Conservation (phyloP, 2,329 filamentous ascomycete species). For the Dactylonectria estremocensis region DNA sequence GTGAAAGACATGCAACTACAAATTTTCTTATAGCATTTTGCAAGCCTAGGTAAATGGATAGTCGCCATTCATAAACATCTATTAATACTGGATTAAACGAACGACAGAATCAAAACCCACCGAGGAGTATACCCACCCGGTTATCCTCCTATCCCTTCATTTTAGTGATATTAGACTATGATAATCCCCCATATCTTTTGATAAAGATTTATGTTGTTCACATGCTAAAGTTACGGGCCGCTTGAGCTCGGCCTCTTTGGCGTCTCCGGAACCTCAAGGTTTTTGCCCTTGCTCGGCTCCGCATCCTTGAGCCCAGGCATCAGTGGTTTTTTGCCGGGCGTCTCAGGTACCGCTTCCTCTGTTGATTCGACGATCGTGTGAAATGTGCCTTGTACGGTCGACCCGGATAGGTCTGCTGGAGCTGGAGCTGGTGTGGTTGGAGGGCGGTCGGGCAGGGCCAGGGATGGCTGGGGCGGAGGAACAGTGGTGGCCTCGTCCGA, state of each 20-base stretch:
- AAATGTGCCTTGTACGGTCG: constrained; percentile 42
- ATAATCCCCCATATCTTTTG: not conserved
- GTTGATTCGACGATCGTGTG: constrained; percentile 23
- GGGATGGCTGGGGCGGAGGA: constrained; percentile 54
- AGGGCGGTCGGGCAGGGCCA: constrained; percentile 40
- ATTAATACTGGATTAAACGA: not conserved
- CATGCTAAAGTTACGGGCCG: not conserved
- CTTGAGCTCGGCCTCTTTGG: not conserved
- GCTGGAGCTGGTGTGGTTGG: constrained; percentile 15
- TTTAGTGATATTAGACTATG: not conserved
- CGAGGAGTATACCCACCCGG: not conserved
- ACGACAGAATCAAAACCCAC: not conserved
- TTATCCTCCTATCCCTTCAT: not conserved
- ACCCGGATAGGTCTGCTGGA: constrained; percentile 48
- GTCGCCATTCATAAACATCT: not conserved
- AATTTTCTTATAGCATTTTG: not conserved
- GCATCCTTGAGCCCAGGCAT: constrained; percentile 32
- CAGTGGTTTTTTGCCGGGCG: not conserved
- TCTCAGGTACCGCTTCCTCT: not conserved
- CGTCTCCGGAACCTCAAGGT: constrained; percentile 32
- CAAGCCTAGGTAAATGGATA: too few relatives aligned
- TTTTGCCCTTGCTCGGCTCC: constrained; percentile 27
- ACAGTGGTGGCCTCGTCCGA: constrained; percentile 44
- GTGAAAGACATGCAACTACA: not conserved
- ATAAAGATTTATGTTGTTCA: not conserved